Conservation (phyloP, 1,284 basidiomycete species). For the Ceratobasidium sp. region DNA sequence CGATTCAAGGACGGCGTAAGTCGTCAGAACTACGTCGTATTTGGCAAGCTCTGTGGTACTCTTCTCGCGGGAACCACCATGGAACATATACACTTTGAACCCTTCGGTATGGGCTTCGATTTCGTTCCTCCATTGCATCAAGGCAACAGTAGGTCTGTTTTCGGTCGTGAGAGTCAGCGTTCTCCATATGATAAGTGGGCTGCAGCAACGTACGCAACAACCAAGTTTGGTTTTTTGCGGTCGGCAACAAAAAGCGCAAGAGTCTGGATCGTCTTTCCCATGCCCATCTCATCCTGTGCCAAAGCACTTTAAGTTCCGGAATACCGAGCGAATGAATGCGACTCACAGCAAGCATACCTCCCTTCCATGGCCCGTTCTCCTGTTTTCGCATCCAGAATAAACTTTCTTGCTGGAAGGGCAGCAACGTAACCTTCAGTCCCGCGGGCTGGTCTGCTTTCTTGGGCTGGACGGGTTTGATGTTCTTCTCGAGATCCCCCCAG, state of each 20-base stretch:
- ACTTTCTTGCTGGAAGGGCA: constrained; percentile 75
- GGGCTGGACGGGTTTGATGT: constrained; percentile 69
- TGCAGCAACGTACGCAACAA: constrained; percentile 74
- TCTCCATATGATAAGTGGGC: not conserved
- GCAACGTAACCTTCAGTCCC: constrained; percentile 69
- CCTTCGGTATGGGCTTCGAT: constrained; percentile 83
- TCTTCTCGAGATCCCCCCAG: constrained; percentile 86
- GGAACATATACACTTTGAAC: constrained; percentile 85
- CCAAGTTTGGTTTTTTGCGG: constrained; percentile 81
- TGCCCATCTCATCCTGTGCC: constrained; percentile 92
- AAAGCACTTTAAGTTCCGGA: constrained; percentile 74
- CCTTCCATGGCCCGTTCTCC: constrained; percentile 86
- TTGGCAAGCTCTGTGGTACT: constrained; percentile 75
- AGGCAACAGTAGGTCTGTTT: constrained; percentile 86
- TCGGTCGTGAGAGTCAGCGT: not conserved
- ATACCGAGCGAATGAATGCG: constrained; percentile 91
- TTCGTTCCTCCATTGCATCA: constrained; percentile 99
- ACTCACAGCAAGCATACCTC: constrained; percentile 90
- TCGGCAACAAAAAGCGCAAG: constrained; percentile 89
- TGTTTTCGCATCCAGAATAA: constrained; percentile 96
- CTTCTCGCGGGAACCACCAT: constrained; percentile 76
- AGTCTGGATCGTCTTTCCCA: constrained; percentile 99
- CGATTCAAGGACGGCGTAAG: constrained; percentile 61
- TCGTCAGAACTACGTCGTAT: constrained; percentile 69
- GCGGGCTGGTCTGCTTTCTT: constrained; percentile 79